Conservation (phyloP, 2,329 filamentous ascomycete genomes). For the Whalleya microplaca region DNA sequence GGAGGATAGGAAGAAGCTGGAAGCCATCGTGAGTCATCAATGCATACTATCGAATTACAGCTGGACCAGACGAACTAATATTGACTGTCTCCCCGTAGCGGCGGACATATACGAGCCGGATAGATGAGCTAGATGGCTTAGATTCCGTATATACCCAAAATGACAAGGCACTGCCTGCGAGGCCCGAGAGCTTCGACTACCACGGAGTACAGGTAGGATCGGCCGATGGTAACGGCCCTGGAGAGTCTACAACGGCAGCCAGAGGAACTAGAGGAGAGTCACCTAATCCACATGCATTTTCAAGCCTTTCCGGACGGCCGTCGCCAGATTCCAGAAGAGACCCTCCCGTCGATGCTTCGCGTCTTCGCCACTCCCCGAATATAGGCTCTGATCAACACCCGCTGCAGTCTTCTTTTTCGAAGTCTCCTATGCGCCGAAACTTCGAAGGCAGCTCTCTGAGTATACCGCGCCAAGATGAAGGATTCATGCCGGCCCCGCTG, state of each 20-base stretch:
- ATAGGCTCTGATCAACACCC: slow-evolving; percentile 37
- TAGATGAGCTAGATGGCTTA: slow-evolving; percentile 81
- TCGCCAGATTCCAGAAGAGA: slow-evolving; percentile 28
- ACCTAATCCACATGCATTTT: slow-evolving; percentile 2
- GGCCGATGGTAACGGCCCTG: slow-evolving; percentile 45
- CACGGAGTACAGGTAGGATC: slow-evolving; percentile 40
- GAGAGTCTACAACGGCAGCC: slow-evolving; percentile 53
- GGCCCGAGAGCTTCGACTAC: slow-evolving; percentile 66
- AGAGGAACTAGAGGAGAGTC: slow-evolving; percentile 51
- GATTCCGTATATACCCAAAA: slow-evolving; percentile 57
- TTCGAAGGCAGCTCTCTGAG: slow-evolving; percentile 39
- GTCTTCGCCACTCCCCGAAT: slow-evolving; percentile 27
- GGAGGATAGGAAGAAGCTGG: slow-evolving; percentile 87
- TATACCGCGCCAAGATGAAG: slow-evolving; percentile 56
- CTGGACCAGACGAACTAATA: slow-evolving; percentile 8
- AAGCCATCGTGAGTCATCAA: slow-evolving; percentile 77
- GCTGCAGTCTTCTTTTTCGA: slow-evolving; percentile 59
- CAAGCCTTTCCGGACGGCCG: slow-evolving; percentile 23
- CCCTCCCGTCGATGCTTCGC: slow-evolving; percentile 28
- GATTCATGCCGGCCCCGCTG: slow-evolving; percentile 72
- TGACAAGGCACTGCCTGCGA: slow-evolving; percentile 77
- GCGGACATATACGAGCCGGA: slow-evolving; percentile 86
- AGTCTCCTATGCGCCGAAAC: slow-evolving; percentile 48
- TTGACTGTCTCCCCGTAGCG: slow-evolving; percentile 55
- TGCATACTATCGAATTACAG: neutral